A percentile compares a stretch with the other conserved stretches of the same genome.
Conservation (phyloP, 805 yeast species). For the Candida methanosorbosa region DNA sequence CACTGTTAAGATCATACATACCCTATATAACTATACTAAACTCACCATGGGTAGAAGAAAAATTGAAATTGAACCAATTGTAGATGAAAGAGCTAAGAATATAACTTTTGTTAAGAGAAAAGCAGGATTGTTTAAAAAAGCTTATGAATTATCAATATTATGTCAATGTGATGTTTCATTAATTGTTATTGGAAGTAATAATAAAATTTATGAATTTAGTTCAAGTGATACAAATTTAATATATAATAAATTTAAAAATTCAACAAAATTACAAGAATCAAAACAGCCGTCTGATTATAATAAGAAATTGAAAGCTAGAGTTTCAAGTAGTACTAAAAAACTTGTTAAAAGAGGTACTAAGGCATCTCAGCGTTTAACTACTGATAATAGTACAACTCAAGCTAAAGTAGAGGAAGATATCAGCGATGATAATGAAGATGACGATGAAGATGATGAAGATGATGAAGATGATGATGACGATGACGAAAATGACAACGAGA, state of each 20-base stretch:
- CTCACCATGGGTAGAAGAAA: constrained; percentile 87
- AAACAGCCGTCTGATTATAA: constrained; percentile 66
- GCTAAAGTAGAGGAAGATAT: neutral
- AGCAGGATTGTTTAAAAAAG: constrained; percentile 86
- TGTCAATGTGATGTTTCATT: constrained; percentile 93
- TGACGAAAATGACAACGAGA: constrained; percentile 1
- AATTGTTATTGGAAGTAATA: constrained; percentile 74
- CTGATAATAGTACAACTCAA: neutral
- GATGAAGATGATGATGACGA: constrained; percentile 3
- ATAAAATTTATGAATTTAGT: constrained; percentile 15
- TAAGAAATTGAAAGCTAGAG: constrained; percentile 32
- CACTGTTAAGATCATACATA: too few species aligned
- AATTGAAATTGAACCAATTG: constrained; percentile 84
- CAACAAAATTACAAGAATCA: constrained; percentile 37
- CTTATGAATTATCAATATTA: constrained; percentile 77
- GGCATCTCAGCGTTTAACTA: neutral
- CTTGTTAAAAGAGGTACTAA: constrained; percentile 7
- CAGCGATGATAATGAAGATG: constrained; percentile 7
- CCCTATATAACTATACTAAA: too few species aligned
- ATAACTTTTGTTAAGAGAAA: constrained; percentile 90
- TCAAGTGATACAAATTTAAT: constrained; percentile 29
- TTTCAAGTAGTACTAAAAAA: constrained; percentile 13
- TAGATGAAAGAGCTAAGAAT: constrained; percentile 79
- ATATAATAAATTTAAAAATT: constrained; percentile 27
- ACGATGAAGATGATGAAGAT: constrained; percentile 4